Conservation (phyloP, 805 yeast genomes). For the Wickerhamomyces chaumierensis region DNA sequence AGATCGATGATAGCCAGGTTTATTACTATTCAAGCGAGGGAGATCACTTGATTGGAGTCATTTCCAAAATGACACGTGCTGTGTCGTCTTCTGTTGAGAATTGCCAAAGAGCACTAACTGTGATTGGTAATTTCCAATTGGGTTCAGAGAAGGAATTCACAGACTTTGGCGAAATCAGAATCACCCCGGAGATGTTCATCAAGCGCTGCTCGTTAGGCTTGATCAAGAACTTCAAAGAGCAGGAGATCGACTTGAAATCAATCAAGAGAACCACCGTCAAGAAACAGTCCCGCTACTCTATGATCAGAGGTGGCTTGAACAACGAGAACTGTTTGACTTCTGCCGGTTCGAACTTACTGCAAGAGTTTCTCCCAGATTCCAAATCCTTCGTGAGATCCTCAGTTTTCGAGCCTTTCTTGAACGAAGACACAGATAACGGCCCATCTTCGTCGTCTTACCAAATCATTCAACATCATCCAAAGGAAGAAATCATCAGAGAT, state of each 20-base stretch:
- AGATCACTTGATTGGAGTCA: slow-evolving; percentile 45
- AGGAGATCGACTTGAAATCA: slow-evolving; percentile 15
- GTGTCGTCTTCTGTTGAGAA: slow-evolving; percentile 38
- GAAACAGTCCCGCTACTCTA: slow-evolving; percentile 24
- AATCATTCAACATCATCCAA: slow-evolving; percentile 7
- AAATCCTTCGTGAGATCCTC: slow-evolving; percentile 25
- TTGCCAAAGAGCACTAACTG: slow-evolving; percentile 37
- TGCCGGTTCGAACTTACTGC: slow-evolving; percentile 22
- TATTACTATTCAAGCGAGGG: slow-evolving; percentile 61
- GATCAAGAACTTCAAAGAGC: slow-evolving; percentile 28
- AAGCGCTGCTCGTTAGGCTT: slow-evolving; percentile 51
- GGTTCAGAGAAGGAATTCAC: slow-evolving; percentile 53
- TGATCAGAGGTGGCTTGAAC: slow-evolving; percentile 20
- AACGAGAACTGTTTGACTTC: slow-evolving; percentile 12
- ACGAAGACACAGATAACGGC: slow-evolving; percentile 14
- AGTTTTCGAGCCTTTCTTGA: slow-evolving; percentile 25
- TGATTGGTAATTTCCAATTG: slow-evolving; percentile 59
- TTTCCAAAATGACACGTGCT: slow-evolving; percentile 48
- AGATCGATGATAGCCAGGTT: slow-evolving; percentile 10
- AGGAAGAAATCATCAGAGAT: slow-evolving; percentile 40
- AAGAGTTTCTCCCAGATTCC: slow-evolving; percentile 24
- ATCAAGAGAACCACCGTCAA: slow-evolving; percentile 13
- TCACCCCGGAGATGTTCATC: slow-evolving; percentile 51
- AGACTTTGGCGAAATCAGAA: slow-evolving; percentile 44
- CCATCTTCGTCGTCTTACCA: slow-evolving; percentile 3